Evolutionary conservation across 2,329 filamentous ascomycete genomes (phyloP), one percentile per base, ranked within the genome.

Genomic region (Penicillium decumbens): DNA sequence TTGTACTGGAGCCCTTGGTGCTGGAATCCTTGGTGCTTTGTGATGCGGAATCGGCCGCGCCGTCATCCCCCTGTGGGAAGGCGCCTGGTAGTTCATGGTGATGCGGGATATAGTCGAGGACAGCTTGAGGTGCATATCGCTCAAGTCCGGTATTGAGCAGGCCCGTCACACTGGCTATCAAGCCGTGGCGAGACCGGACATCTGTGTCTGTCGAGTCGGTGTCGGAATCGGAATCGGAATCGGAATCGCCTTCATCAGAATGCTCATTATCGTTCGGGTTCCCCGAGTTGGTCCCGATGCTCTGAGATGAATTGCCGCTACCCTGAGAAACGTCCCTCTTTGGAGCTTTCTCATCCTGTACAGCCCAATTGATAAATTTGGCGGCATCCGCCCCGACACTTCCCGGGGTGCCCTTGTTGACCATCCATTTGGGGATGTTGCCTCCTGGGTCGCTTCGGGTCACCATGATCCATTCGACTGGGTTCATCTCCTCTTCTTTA

Each of bases 391-490:
- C 77, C 24, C 89, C 80, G 59, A 95, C 93, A 30, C 88, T 88
- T 9, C 79, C 82, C 0, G 90, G 90, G 0, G 90, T 95, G 27
- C 87, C 88, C 65, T 88, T 84, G 62, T 95, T 90, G n/a, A 95
- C 88, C 79, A 95, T 84, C 71, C 93, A 95, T 12, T 88, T 80
- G 1, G 90, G 90, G 15, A 95, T 90, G 51, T 83, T 92, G 45
- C 90, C 90, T 9, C 90, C 90, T 3, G 90, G 89, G 60, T 95
- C 89, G 66, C 87, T 92, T 42, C 90, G 79, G 1, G 89, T 95
- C 15, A 95, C 82, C 90, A 95, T 95, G 53, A 93, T 80, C 90
- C 90, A 95, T 68, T 95, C 90, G 1, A 95, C 79, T 0, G 84
- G 82, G 56, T 84, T 85, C 7, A 72, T 68, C 55, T 84, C 80